A percentile compares a stretch with the other conserved stretches of the same genome.
These are phyloP conservation scores for Clonostachys chloroleuca DNA, from an alignment of 2,329 filamentous ascomycete species.

Conservation along the genomic window DNA sequence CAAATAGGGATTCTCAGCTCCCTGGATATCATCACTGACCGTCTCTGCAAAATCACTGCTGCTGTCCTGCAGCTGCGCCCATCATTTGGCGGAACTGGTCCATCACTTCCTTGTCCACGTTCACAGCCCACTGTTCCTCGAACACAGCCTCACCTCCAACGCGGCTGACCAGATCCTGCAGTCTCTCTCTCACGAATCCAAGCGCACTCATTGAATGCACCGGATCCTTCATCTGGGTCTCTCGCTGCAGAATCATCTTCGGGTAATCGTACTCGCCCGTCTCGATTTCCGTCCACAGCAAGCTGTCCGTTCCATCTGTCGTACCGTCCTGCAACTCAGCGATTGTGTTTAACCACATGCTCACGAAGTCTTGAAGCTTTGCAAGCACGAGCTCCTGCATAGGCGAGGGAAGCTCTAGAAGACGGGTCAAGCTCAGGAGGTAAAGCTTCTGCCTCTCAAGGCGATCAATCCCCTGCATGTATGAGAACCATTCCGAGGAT, in stretches of 20 bases:
- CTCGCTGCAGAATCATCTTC: slow-evolving; percentile 46
- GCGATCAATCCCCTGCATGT: slow-evolving; percentile 65
- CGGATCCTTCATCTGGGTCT: slow-evolving; percentile 55
- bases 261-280: slow-evolving; percentile 51
- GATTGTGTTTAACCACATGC: slow-evolving; percentile 70
- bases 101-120: slow-evolving; percentile 71
- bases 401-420: slow-evolving; percentile 60
- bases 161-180: slow-evolving; percentile 53
- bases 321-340: slow-evolving; percentile 60
- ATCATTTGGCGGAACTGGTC: slow-evolving; percentile 47
- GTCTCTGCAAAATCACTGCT: too few relatives aligned
- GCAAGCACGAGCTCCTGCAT: slow-evolving; percentile 53
- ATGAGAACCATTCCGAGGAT: slow-evolving; percentile 60
- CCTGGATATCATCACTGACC: too few relatives aligned
- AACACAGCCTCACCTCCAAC: slow-evolving; percentile 64
- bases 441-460: slow-evolving; percentile 66
- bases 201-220: slow-evolving; percentile 63
- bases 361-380: slow-evolving; percentile 68
- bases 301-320: slow-evolving; percentile 43
- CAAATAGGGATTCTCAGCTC: too few relatives aligned
- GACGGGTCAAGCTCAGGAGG: slow-evolving; percentile 65
- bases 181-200: slow-evolving; percentile 57
- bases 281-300: slow-evolving; percentile 40
- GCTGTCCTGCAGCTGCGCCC: neutral
- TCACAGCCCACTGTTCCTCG: slow-evolving; percentile 63